Evolutionary conservation across 768 basidiomycete species (phyloP), one percentile per base, ranked within the genome.

Genomic region (Arthromyces matolae): DNA sequence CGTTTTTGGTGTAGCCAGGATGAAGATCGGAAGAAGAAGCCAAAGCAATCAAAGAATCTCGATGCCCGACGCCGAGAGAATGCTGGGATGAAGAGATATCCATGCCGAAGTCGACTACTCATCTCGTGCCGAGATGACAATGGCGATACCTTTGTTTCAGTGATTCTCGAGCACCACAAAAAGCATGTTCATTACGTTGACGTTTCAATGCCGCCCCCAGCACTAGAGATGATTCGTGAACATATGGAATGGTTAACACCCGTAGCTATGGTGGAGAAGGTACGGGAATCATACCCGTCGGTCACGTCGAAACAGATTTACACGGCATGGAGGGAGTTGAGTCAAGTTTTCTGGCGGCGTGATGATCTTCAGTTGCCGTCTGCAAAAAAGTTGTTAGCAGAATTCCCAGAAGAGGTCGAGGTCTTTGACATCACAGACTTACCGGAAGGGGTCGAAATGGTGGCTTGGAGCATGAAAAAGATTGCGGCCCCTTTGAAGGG

Each of bases 251-350:
- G 31, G 31, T n/a, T 32, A 32, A 10, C 34, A 16, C 34, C 16
- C 6, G 34, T 35, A n/a, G 33, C 33, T 5, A 34, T 69, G 35
- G 64, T 62, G 14, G 22, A 3, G 5, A 61, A 59, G 45, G 69
- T 66, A 16, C 63, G 65, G 14, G 65, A 62, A 10, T 57, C 63
- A 22, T 69, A 64, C 36, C 64, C 64, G 13, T 42, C 47, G 5
- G 57, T 61, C 5, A 60, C 59, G 9, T 45, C 54, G n/a, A 45
- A 31, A 13, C 60, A 67, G 42, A 55, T 67, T 7, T 53, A 64
- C 45, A 48, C 39, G 27, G 57, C 61, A 9, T 66, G 64, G 64
- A 49, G 35, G n/a, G 38, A 50, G 37, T 57, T 64, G 50, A 66
- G 64, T 49, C 50, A 62, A 47, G 37, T 47, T 14, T 50, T 59